Evolutionary conservation across 2,329 filamentous ascomycete species (phyloP).

Genomic region (Arthrobotrys conoides): DNA sequence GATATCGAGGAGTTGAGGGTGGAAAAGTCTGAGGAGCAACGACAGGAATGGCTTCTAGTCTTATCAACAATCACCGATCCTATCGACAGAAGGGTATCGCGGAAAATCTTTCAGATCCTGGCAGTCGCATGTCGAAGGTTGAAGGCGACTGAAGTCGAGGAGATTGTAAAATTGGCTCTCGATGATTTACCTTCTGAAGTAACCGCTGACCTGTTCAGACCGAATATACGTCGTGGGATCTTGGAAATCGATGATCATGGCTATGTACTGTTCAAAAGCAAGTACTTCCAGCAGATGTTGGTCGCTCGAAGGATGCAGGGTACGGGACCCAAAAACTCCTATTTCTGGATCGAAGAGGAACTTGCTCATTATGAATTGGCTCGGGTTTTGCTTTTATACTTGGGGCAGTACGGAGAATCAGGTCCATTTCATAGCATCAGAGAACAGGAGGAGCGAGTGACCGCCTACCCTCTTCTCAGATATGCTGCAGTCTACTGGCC

Average conservation of each 20-base stretch:
- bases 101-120: neutral
- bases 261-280: conserved; percentile 14
- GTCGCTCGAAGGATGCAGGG: neutral
- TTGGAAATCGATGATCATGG: conserved; percentile 15
- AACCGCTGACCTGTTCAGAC: neutral
- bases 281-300: conserved; percentile 11
- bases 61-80: conserved; percentile 7
- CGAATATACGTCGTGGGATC: conserved; percentile 3
- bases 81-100: conserved; percentile 1
- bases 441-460: conserved; percentile 11
- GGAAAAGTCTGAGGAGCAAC: conserved; percentile 1
- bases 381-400: conserved; percentile 27
- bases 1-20: neutral
- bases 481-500: conserved; percentile 42
- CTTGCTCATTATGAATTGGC: conserved; percentile 7
- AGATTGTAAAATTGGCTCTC: neutral
- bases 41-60: neutral
- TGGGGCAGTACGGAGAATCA: conserved; percentile 8
- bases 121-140: neutral
- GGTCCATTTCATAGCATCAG: conserved; percentile 19
- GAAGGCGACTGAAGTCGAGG: neutral
- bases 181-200: neutral
- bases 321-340: neutral
- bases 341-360: neutral
- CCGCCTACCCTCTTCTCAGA: conserved; percentile 30